These are phyloP conservation scores for Exidia glandulosa DNA, from an alignment of 768 basidiomycete genomes.

Conservation along the genomic window DNA sequence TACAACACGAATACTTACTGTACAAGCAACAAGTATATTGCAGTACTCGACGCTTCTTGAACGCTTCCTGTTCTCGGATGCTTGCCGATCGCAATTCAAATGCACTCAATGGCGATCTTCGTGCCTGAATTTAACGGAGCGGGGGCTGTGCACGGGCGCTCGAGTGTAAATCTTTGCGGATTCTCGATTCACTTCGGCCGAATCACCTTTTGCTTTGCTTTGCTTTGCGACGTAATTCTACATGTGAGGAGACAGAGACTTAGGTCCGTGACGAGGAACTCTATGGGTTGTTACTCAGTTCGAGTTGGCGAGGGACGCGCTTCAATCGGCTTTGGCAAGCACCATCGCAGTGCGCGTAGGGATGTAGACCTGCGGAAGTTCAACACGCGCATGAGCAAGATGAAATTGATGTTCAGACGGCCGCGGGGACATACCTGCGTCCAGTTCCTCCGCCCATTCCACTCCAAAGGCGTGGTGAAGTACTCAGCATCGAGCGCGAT, in stretches of 20 bases:
- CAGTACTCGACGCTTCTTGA: no score
- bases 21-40: no score
- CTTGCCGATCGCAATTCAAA: no score
- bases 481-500: constrained; percentile 51
- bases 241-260: no score
- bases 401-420: not conserved
- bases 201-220: not conserved
- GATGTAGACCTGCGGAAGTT: constrained; percentile 53
- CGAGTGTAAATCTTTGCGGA: no score
- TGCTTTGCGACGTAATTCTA: no score
- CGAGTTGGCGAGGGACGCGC: not conserved
- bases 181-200: no score
- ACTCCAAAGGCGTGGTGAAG: constrained; percentile 75
- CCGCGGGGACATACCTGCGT: constrained; percentile 50
- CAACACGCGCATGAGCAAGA: not conserved
- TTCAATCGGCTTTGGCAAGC: constrained; percentile 32
- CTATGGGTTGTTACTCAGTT: not conserved
- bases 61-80: no score
- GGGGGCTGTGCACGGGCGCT: not conserved
- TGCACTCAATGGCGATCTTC: not conserved
- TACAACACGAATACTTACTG: no score
- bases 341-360: constrained; percentile 58
- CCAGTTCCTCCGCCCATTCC: constrained; percentile 90
- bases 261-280: no score
- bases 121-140: not conserved